Conservation (phyloP, 2,329 filamentous ascomycete genomes). For the Anthostomella pinea region DNA sequence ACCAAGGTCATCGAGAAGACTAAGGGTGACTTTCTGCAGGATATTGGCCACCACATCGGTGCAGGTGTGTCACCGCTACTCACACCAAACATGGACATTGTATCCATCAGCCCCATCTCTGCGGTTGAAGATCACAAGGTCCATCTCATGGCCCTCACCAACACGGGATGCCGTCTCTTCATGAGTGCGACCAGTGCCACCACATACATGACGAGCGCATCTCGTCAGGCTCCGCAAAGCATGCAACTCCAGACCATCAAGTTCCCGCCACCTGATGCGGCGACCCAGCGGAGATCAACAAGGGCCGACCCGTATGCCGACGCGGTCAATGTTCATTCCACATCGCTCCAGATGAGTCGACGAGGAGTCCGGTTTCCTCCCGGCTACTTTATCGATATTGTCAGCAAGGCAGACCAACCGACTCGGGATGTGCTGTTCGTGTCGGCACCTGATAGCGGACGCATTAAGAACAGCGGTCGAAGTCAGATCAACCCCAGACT, state of each 20-base stretch:
- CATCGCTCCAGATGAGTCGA: slow-evolving; percentile 47
- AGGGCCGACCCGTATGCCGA: slow-evolving; percentile 33
- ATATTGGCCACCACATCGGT: slow-evolving; percentile 80
- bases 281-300: slow-evolving; percentile 24
- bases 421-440: slow-evolving; percentile 72
- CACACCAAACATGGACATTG: slow-evolving; percentile 66
- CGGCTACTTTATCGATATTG: slow-evolving; percentile 87
- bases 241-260: slow-evolving; percentile 99
- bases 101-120: slow-evolving; percentile 82
- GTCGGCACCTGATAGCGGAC: slow-evolving; percentile 81
- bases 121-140: slow-evolving; percentile 75
- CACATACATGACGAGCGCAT: slow-evolving; percentile 60
- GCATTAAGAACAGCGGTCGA: slow-evolving; percentile 63
- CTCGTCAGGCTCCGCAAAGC: slow-evolving; percentile 73
- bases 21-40: slow-evolving; percentile 57
- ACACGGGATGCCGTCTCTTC: slow-evolving; percentile 87
- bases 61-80: slow-evolving; percentile 70
- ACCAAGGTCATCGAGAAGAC: slow-evolving; percentile 65
- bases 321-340: slow-evolving; percentile 45
- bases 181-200: slow-evolving; percentile 83
- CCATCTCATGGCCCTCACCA: slow-evolving; percentile 86
- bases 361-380: slow-evolving; percentile 68
- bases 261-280: slow-evolving; percentile 67
- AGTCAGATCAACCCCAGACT: slow-evolving; percentile 59
- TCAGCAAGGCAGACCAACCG: slow-evolving; percentile 58